A percentile compares a stretch with the other conserved stretches of the same genome.
These are phyloP conservation scores for Aquilaria malaccensis DNA, from an alignment of 345 rosid species.

Conservation along the genomic window DNA sequence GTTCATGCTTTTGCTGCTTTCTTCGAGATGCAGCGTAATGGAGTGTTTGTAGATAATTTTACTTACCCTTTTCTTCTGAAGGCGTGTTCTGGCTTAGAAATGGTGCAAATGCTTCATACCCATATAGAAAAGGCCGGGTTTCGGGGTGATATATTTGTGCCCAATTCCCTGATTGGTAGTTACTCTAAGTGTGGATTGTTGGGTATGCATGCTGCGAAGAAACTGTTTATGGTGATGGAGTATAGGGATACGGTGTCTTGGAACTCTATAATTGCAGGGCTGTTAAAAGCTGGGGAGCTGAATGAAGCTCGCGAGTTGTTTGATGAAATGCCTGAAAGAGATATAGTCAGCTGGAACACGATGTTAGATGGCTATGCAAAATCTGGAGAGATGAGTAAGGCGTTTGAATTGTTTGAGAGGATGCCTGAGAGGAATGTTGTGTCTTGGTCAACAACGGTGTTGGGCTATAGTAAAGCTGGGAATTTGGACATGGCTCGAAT, in stretches of 20 bases:
- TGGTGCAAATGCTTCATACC: constrained; percentile 66
- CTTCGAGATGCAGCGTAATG: constrained; percentile 53
- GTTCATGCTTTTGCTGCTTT: constrained; percentile 50
- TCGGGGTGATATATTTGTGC: constrained; percentile 66
- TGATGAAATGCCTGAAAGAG: constrained; percentile 73
- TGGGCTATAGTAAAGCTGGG: constrained; percentile 63
- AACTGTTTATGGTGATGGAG: constrained; percentile 44
- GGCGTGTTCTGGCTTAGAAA: constrained; percentile 52
- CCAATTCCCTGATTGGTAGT: constrained; percentile 77
- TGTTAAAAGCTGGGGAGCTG: constrained; percentile 49
- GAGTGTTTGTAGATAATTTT: constrained; percentile 59
- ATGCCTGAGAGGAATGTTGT: constrained; percentile 79
- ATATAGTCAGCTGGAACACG: constrained; percentile 74
- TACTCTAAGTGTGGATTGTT: constrained; percentile 60
- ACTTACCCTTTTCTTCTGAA: constrained; percentile 80
- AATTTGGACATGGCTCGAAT: constrained; percentile 83
- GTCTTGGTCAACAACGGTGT: constrained; percentile 86
- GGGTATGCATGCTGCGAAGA: constrained; percentile 60
- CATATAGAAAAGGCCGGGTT: constrained; percentile 63
- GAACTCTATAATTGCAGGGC: constrained; percentile 73
- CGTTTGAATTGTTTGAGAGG: constrained; percentile 55
- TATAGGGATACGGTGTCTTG: constrained; percentile 68
- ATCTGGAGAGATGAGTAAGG: constrained; percentile 54
- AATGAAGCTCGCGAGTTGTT: constrained; percentile 51
- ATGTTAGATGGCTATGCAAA: constrained; percentile 76